Conservation (phyloP, 2,329 filamentous ascomycete species). For the Penicillium capsulatum region DNA sequence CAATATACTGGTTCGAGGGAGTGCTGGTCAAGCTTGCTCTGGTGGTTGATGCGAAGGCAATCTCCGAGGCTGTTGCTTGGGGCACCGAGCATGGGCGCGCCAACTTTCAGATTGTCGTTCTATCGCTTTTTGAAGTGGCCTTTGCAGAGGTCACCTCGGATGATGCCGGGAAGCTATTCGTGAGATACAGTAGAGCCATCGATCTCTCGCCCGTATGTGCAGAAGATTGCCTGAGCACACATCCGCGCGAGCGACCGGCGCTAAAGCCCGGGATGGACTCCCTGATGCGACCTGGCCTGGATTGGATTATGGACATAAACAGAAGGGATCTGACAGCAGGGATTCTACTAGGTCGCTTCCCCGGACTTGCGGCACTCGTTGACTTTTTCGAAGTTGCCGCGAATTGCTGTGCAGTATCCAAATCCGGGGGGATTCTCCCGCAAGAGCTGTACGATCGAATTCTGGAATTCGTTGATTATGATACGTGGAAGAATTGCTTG, state of each 20-base stretch:
- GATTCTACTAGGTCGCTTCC: neutral
- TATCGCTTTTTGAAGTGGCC: neutral
- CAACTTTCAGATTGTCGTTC: neutral
- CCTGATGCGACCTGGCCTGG: neutral
- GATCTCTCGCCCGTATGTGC: neutral
- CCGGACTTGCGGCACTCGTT: neutral
- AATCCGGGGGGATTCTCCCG: neutral
- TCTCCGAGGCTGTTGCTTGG: neutral
- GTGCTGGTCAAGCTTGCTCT: neutral
- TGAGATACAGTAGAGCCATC: neutral
- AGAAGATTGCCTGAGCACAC: neutral
- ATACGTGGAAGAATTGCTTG: neutral
- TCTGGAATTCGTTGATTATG: neutral
- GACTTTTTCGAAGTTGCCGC: neutral
- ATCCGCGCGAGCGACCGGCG: neutral
- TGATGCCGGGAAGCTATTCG: neutral
- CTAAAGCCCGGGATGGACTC: neutral
- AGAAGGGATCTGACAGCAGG: neutral
- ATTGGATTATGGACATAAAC: neutral
- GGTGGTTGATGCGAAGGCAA: neutral
- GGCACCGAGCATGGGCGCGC: neutral
- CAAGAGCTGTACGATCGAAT: neutral
- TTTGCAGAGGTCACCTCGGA: neutral
- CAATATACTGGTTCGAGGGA: neutral
- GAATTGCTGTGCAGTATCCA: neutral